Evolutionary conservation across 768 basidiomycete species (phyloP), one percentile per base, ranked within the genome.

Genomic region (Strobilomyces dryophilus): DNA sequence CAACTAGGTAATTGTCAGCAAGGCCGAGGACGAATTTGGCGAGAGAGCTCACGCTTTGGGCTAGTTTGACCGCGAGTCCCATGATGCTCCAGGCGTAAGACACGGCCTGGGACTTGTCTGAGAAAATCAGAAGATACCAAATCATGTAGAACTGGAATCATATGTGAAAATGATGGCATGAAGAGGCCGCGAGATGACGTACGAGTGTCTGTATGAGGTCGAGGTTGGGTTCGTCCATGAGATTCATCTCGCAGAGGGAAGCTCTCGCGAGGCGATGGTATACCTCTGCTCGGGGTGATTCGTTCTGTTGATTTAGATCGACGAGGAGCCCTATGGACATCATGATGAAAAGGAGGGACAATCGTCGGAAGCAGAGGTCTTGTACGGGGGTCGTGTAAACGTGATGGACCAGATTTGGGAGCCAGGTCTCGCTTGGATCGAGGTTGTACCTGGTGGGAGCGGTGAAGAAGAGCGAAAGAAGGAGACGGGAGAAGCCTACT

Each of bases 51-150:
- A 87, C 85, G 57, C 81, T 84, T 66, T 86, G 85, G 8, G 86
- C 84, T 17, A 89, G 70, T 65, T 87, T 88, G 29, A 82, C 81
- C 9, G 85, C 79, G 51, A 89, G 82, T 18, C 87, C 86, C 81
- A 88, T 83, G 40, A 87, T 71, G 52, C 85, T 84, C 85, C 85
- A 89, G 17, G 85, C 84, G 53, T 87, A 84, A 15, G 84, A 83
- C 12, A 84, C 77, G 0, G 84, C 85, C 56, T 85, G 84, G 55
- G 80, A 85, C 65, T 87, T 83, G 63, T 86, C 84, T 14, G 85
- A 87, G 57, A 86, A 87, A 56, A 85, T 82, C 18, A 86, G 73
- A 50, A 87, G 80, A 61, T 84, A 87, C 81, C 84, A 86, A 35
- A 84, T 78, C 84, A 85, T 87, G 64, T 83, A 84, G 59, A 86